Evolutionary conservation across 2,329 filamentous ascomycete species (phyloP).

Genomic region (Fusarium protoensiforme): DNA sequence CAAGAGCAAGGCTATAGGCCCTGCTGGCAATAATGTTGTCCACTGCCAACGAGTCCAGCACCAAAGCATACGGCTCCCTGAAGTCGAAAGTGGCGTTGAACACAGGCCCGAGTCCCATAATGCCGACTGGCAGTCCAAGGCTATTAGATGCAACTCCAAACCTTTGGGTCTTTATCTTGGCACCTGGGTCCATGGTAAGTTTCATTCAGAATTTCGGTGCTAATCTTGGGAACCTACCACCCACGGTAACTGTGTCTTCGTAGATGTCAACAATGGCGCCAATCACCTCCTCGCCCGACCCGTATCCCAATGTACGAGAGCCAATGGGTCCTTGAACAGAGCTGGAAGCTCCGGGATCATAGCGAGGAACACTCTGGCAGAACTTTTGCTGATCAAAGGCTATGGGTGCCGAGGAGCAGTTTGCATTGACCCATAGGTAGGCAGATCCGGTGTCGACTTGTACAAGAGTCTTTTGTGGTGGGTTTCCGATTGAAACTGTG

Average conservation of each 20-base stretch:
- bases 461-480: conserved; percentile 43
- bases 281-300: conserved; percentile 8
- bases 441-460: conserved; percentile 47
- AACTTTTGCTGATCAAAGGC: conserved; percentile 14
- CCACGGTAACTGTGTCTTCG: neutral
- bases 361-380: conserved; percentile 26
- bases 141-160: conserved; percentile 40
- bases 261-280: neutral
- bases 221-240: neutral
- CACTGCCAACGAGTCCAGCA: conserved; percentile 38
- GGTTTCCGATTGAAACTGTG: conserved; percentile 42
- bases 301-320: conserved; percentile 14
- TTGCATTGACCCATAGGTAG: conserved; percentile 50
- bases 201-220: neutral
- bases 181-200: neutral
- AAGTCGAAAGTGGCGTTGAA: conserved; percentile 31
- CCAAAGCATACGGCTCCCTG: conserved; percentile 35
- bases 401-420: conserved; percentile 34
- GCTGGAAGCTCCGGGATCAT: neutral
- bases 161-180: conserved; percentile 19
- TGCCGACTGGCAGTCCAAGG: conserved; percentile 26
- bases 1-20: conserved; percentile 41
- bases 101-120: conserved; percentile 41
- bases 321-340: conserved; percentile 3
- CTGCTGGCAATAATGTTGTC: conserved; percentile 43